Conservation (phyloP, 2,329 filamentous ascomycete genomes). For the Fusarium armeniacum region DNA sequence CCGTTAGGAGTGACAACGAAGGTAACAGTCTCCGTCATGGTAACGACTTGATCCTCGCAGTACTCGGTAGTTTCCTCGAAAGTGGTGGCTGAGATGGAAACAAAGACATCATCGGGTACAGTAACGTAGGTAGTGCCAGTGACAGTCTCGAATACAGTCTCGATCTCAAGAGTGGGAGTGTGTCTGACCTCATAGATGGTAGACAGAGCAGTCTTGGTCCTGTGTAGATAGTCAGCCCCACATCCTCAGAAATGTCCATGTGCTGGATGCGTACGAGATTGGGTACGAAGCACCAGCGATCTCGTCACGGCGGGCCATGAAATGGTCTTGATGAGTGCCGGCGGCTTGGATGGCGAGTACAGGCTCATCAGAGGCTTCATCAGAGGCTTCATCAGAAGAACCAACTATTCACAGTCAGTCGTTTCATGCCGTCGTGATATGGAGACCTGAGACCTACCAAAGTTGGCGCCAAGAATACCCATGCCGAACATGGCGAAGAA, state of each 20-base stretch:
- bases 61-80: conserved; percentile 45
- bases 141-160: conserved; percentile 45
- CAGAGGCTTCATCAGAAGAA: background rate
- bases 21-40: conserved; percentile 49
- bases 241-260: background rate
- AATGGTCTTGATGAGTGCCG: background rate
- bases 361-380: background rate
- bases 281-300: conserved; percentile 49
- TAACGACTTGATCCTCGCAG: conserved; percentile 43
- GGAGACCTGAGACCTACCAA: conserved; percentile 37
- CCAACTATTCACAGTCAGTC: conserved; percentile 22
- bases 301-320: conserved; percentile 35
- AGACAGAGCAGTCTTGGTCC: conserved; percentile 53
- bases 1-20: conserved; percentile 49
- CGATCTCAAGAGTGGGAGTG: conserved; percentile 32
- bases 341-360: background rate
- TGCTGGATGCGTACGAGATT: conserved; percentile 52
- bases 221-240: conserved; percentile 36
- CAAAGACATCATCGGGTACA: conserved; percentile 44
- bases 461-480: conserved; percentile 49
- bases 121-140: conserved; percentile 52
- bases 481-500: conserved; percentile 50
- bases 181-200: conserved; percentile 54
- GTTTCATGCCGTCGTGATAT: background rate
- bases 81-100: conserved; percentile 46